Conservation (phyloP, 805 yeast species). For the Metschnikowia colocasiae region DNA sequence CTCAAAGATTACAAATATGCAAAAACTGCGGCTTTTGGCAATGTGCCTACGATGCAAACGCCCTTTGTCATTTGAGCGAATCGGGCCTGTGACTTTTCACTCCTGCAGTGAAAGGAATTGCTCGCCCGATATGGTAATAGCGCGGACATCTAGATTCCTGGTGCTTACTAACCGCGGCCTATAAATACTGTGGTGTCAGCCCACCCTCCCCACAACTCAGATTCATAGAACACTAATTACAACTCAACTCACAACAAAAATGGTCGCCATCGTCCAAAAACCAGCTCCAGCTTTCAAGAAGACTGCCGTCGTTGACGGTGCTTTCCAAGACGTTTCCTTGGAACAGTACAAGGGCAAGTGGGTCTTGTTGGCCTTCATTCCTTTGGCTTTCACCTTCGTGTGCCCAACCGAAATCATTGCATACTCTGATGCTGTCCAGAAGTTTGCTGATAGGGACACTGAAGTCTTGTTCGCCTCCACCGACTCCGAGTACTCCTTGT, state of each 20-base stretch:
- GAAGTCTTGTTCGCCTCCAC: conserved; percentile 95
- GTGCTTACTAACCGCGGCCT: conserved; percentile 15
- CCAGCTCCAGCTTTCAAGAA: conserved; percentile 96
- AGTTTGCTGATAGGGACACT: conserved; percentile 81
- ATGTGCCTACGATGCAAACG: not conserved
- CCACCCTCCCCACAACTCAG: not conserved
- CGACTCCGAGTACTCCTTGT: conserved; percentile 94
- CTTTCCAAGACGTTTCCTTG: conserved; percentile 89
- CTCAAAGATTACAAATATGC: not conserved
- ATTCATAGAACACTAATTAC: not conserved
- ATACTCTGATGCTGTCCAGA: conserved; percentile 90
- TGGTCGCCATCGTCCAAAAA: conserved; percentile 89
- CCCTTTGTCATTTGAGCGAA: not conserved
- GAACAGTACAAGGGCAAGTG: conserved; percentile 97
- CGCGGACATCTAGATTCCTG: conserved; percentile 18
- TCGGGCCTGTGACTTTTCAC: conserved; percentile 1
- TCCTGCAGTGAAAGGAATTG: conserved; percentile 5
- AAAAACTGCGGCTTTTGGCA: not conserved
- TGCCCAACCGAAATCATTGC: conserved; percentile 99
- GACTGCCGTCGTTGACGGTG: conserved; percentile 96
- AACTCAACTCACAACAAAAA: conserved; percentile 27
- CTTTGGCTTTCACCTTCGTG: conserved; percentile 98
- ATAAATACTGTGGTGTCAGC: conserved; percentile 13
- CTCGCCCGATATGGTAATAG: conserved; percentile 11
- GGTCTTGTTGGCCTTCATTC: conserved; percentile 95